Evolutionary conservation across 108 stramenopile species (phyloP), one percentile per base, ranked within the genome.

Genomic region (Skeletonema costatum): DNA sequence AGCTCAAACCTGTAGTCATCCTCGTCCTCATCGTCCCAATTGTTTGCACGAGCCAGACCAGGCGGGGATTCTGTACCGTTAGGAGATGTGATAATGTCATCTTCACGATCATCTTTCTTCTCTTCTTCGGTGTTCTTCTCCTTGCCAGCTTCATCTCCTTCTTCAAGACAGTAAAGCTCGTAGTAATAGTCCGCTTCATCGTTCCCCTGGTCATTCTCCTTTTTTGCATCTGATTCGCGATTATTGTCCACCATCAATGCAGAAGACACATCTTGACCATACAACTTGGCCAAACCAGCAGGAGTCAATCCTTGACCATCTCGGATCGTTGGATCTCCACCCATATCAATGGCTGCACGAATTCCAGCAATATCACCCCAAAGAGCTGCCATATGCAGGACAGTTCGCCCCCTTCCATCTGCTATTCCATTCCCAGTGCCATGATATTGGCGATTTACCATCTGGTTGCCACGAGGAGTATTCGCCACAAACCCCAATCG

Each of bases 1-100:
- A 95, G 64, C 60, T 91, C 86, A 36, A 89, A 70, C 17, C 32
- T 41, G 36, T 36, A 64, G 12, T 65, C 59, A 60, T 61, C 70
- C 33, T 77, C 74, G 32, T 77, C 76, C 19, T 76, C 78, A 10
- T 76, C 78, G 5, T 79, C 74, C 60, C 69, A 63, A 46, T 64
- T 32, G 29, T 56, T 64, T 25, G 74, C 29, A 21, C 71, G 75
- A 19, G 70, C 62, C 66, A 75, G 58, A 61, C 68, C 75, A 30
- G 75, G 75, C 3, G 62, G 60, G 35, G 66, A 73, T 44, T 68
- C 67, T 12, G 39, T 64, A 62, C 46, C 12, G 17, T n/a, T 51
- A 38, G 8, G 59, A 63, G 16, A 59, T 60, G 53, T 0, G 59
- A n/a, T 9, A 33, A 19, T 31, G 32, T 16, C 21, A 31, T 38